Evolutionary conservation across 2,329 filamentous ascomycete species (phyloP).

Genomic region (Graphium sp.): DNA sequence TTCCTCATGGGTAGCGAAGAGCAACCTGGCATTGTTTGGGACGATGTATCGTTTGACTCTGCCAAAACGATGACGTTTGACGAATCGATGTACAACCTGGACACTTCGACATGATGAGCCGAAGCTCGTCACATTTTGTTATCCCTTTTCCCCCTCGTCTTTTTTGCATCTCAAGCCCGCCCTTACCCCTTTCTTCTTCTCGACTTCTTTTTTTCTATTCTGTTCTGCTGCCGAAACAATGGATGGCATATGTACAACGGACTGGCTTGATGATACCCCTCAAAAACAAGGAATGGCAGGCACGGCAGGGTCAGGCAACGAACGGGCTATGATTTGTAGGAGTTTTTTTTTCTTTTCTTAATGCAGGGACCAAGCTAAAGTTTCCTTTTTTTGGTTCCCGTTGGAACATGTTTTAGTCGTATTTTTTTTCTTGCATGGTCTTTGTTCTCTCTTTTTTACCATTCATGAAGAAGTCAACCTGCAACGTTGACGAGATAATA

Average conservation of each 20-base stretch:
- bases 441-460: conserved; percentile 1
- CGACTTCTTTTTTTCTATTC: background rate
- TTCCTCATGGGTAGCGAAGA: conserved; percentile 10
- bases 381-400: conserved; percentile 3
- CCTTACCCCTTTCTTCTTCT: conserved; percentile 4
- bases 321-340: too few species aligned
- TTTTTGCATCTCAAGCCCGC: background rate
- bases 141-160: background rate
- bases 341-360: background rate
- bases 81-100: conserved; percentile 18
- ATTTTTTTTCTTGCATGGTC: conserved; percentile 1
- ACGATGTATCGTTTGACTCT: conserved; percentile 32
- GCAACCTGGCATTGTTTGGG: conserved; percentile 19
- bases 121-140: background rate
- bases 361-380: conserved; percentile 1
- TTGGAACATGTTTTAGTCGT: conserved; percentile 2
- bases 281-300: too few species aligned
- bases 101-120: conserved; percentile 8
- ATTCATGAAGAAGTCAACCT: conserved; percentile 1
- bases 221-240: conserved; percentile 1
- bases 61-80: conserved; percentile 36
- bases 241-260: background rate
- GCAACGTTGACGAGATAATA: too few species aligned
- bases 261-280: too few species aligned
- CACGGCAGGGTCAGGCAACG: too few species aligned